phyloP scores from a whole-genome alignment of 495 filamentous ascomycete genomes.

The Aspergillus carlsbadensis region DNA sequence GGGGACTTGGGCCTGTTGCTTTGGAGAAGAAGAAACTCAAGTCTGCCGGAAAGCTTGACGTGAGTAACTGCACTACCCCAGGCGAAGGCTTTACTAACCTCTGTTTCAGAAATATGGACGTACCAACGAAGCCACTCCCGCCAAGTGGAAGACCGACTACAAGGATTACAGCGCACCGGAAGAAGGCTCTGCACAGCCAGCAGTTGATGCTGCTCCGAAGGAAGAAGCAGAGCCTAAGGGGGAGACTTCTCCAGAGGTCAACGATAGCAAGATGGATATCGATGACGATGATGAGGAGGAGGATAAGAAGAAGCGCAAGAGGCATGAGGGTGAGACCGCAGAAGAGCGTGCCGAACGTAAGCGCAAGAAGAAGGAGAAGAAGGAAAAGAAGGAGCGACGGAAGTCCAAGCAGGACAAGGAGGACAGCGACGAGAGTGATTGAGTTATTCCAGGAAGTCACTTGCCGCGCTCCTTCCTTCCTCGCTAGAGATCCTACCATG shows the following conservation, averaged over 20 bases:
- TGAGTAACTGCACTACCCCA: constrained; percentile 36
- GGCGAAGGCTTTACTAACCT: constrained; percentile 16
- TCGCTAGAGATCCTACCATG: constrained; percentile 1
- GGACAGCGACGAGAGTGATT: constrained; percentile 58
- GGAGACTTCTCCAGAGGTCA: neutral
- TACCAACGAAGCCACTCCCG: constrained; percentile 85
- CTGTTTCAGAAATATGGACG: constrained; percentile 75
- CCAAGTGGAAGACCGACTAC: constrained; percentile 86
- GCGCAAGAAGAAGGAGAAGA: constrained; percentile 71
- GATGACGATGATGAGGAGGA: constrained; percentile 46
- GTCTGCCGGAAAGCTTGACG: constrained; percentile 92
- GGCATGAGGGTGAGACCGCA: constrained; percentile 76
- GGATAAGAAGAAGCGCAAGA: constrained; percentile 74
- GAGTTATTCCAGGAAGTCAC: constrained; percentile 36
- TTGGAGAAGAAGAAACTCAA: constrained; percentile 99
- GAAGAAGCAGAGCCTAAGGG: constrained; percentile 24
- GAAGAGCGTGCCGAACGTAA: constrained; percentile 76
- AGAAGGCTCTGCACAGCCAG: constrained; percentile 39
- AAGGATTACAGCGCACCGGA: constrained; percentile 74
- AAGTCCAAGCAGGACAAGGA: constrained; percentile 59
- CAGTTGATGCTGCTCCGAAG: constrained; percentile 39
- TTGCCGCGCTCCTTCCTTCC: constrained; percentile 11
- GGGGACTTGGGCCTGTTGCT: constrained; percentile 90
- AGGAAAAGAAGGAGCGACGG: constrained; percentile 69
- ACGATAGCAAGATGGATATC: constrained; percentile 32